Evolutionary conservation across 2,329 filamentous ascomycete genomes (phyloP).

Genomic region (Cladophialophora bantiana): DNA sequence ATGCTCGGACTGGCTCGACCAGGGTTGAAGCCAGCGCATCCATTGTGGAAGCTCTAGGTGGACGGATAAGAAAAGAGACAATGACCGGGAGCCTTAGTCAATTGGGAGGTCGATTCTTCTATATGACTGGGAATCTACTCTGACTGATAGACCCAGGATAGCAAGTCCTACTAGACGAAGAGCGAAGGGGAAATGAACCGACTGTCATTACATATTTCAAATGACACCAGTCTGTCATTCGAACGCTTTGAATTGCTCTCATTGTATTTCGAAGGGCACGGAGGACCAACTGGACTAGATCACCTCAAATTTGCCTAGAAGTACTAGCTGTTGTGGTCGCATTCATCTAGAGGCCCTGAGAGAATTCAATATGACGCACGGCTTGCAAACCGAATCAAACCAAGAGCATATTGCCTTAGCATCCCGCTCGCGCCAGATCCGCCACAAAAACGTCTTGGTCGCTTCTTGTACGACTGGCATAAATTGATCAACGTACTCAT

Average conservation of each 20-base stretch:
- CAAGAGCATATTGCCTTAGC: slow-evolving; percentile 12
- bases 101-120: too few species aligned
- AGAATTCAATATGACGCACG: slow-evolving; percentile 21
- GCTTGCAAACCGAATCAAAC: slow-evolving; percentile 29
- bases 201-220: too few species aligned
- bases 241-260: too few species aligned
- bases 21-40: not conserved
- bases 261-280: too few species aligned
- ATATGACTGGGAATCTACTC: too few species aligned
- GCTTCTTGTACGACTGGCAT: slow-evolving; percentile 24
- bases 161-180: too few species aligned
- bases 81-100: too few species aligned
- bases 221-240: too few species aligned
- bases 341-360: not conserved
- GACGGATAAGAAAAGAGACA: not conserved
- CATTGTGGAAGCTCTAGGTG: not conserved
- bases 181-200: too few species aligned
- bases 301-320: too few species aligned
- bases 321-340: not conserved
- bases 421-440: slow-evolving; percentile 27
- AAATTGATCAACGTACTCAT: slow-evolving; percentile 29
- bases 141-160: too few species aligned
- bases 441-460: slow-evolving; percentile 23
- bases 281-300: too few species aligned
- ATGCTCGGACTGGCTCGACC: slow-evolving; percentile 32